Base-by-base conservation (phyloP, 345 rosid species). In the Gossypium bickii region DNA sequence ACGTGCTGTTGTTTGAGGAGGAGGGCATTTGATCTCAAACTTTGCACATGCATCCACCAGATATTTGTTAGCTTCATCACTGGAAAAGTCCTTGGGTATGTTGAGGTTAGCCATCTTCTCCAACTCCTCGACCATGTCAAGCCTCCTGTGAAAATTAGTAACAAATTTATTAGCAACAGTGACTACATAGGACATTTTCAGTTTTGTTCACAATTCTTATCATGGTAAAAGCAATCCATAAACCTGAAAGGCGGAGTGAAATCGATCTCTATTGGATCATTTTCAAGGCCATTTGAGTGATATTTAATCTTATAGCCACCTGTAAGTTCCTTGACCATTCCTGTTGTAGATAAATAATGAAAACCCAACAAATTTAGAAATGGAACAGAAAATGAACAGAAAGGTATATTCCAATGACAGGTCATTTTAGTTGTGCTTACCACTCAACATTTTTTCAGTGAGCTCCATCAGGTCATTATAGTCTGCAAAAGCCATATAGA, bases 171-270 rank as follows among this genome's bases (percentile, higher is more conserved):
- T 10, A 52, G 63, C 15, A 49, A 22, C 29, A 61, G 24, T 51
- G 9, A 65, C 12, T 43, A 45, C 43, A 17, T 61, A 8, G 17
- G 12, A 25, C 4, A 9, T 2, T 34, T 22, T 22, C 72, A 13
- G 20, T 45, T 57, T n/a, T 55, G 18, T n/a, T 44, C 3, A 25
- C 52, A 7, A 16, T 22, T 41, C 10, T n/a, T 44, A 47, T 73
- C 57, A 73, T 48, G 61, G 70, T 27, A 60, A 49, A 12, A 66
- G 61, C 24, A 12, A 60, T 57, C 27, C 24, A 76, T 78, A 61
- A 24, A 95, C 99, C 98, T 95, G 85, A 93, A 95, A 56, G 98
- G 99, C 8, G 98, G 97, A 68, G 97, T 91, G 79, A 93, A 95
- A 78, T 95, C 97, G 34, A 95, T 91, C 81, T 95, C 99, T 38